Percentiles rank a stretch among this genome's conserved stretches.
phyloP scores from a whole-genome alignment of 306 rosid species.

The Comarum palustre region DNA sequence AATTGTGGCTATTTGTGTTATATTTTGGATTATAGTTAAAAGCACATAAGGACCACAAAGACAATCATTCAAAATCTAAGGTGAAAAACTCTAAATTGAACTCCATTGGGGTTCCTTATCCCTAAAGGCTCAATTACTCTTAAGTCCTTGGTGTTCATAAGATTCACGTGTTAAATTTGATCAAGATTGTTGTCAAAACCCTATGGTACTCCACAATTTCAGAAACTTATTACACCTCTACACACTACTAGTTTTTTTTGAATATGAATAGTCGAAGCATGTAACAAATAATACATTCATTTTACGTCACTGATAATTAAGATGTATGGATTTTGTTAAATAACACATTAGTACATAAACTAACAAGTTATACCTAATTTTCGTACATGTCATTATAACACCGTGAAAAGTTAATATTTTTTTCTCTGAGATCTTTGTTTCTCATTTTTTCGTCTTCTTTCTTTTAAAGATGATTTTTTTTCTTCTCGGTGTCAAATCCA shows the following conservation, averaged over 20 bases:
- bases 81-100: not conserved
- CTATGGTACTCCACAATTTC: not conserved
- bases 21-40: not conserved
- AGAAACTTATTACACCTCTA: not conserved
- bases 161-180: not conserved
- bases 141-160: not conserved
- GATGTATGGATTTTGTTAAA: no score
- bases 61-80: not conserved
- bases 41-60: not conserved
- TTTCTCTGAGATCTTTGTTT: no score
- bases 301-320: no score
- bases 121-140: not conserved
- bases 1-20: not conserved
- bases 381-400: no score
- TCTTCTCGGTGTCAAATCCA: no score
- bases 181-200: slow-evolving; percentile 2
- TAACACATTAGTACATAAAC: no score
- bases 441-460: no score
- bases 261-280: not conserved
- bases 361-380: no score
- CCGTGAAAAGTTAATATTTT: no score
- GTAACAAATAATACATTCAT: not conserved
- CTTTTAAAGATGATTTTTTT: no score
- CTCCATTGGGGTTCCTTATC: not conserved
- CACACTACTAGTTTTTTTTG: not conserved